phyloP scores from a whole-genome alignment of 805 yeast species.

The Wilhelminamyces savonicus region DNA sequence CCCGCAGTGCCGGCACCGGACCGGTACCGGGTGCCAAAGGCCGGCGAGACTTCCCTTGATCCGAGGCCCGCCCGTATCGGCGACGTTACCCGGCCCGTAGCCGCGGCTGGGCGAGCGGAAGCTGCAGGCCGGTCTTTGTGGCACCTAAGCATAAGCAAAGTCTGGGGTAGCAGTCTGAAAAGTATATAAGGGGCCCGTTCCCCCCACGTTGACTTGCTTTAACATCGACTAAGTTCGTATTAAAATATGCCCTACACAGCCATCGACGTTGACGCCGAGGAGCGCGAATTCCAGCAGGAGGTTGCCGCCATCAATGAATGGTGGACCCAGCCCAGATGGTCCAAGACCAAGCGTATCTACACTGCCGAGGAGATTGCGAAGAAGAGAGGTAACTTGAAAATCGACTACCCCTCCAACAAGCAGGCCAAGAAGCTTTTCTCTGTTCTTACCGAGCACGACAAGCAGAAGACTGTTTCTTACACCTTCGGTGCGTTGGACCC shows the following conservation, averaged over 20 bases:
- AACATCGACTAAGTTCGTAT: no score
- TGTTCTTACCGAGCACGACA: conserved; percentile 66
- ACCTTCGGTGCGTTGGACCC: conserved; percentile 97
- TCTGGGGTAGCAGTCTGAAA: no score
- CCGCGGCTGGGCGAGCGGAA: no score
- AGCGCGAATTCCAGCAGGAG: conserved; percentile 57
- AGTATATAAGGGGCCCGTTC: no score
- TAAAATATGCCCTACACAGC: conserved; percentile 49
- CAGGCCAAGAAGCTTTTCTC: conserved; percentile 80
- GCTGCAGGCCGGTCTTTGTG: no score
- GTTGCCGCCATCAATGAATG: conserved; percentile 71
- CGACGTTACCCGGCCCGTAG: no score
- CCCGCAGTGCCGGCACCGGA: no score
- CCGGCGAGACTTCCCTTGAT: no score
- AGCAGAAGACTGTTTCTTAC: conserved; percentile 67
- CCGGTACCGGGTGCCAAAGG: no score
- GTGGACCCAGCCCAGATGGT: conserved; percentile 96
- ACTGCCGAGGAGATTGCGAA: conserved; percentile 82
- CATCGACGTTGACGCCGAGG: conserved; percentile 58
- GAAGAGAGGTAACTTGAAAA: conserved; percentile 76
- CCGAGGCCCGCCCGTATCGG: no score
- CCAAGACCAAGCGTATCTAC: conserved; percentile 79
- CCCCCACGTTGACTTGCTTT: no score
- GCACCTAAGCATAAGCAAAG: no score
- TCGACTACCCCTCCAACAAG: conserved; percentile 66